These are phyloP conservation scores for Thuja plicata DNA, from an alignment of 83 land plant species.

Conservation along the genomic window DNA sequence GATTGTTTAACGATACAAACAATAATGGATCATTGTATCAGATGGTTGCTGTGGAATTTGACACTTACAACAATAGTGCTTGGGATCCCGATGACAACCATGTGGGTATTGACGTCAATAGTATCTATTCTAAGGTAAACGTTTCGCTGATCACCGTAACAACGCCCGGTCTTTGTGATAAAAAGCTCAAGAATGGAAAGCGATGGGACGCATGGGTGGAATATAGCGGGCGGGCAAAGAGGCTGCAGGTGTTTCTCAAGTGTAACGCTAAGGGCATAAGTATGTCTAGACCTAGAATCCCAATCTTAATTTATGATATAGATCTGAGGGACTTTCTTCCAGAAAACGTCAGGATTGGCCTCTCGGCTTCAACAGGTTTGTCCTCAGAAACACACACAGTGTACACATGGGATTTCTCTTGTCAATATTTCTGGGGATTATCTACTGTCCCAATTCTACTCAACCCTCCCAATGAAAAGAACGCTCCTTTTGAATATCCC, in stretches of 20 bases:
- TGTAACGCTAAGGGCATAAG: not conserved
- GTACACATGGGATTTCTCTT: slow-evolving; percentile 17
- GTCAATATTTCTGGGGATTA: not conserved
- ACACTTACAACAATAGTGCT: slow-evolving; percentile 9
- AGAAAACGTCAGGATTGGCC: slow-evolving; percentile 21
- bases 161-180: not conserved
- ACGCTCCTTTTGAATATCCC: no score
- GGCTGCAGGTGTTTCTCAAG: slow-evolving; percentile 18
- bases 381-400: slow-evolving; percentile 14
- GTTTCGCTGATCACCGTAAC: slow-evolving; percentile 4
- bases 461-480: no score
- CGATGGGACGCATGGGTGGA: slow-evolving; percentile 2
- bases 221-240: slow-evolving; percentile 7
- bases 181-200: not conserved
- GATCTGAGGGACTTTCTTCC: slow-evolving; percentile 26
- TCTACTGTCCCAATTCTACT: not conserved
- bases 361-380: slow-evolving; percentile 28
- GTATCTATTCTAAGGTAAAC: not conserved
- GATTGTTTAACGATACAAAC: not conserved
- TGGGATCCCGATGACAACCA: slow-evolving; percentile 15
- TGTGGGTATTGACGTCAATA: not conserved
- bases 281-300: not conserved
- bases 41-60: slow-evolving; percentile 31
- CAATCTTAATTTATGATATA: slow-evolving; percentile 12
- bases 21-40: not conserved